Conservation (phyloP, 768 basidiomycete species). For the Mycena chlorophos region DNA sequence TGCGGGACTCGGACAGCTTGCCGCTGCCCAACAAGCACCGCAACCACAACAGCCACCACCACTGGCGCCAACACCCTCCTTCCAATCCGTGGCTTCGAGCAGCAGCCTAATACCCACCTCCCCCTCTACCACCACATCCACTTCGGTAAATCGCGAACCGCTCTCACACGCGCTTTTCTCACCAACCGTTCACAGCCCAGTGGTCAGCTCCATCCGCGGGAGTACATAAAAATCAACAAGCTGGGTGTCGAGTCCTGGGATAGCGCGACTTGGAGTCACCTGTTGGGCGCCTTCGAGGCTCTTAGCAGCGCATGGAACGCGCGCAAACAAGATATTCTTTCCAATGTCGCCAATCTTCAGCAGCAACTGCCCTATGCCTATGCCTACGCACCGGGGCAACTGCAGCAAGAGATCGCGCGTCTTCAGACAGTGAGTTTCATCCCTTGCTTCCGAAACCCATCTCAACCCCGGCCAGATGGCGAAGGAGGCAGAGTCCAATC, state of each 20-base stretch:
- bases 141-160: constrained; percentile 27
- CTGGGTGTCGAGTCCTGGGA: constrained; percentile 73
- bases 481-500: constrained; percentile 55
- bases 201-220: constrained; percentile 62
- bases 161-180: background rate
- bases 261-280: constrained; percentile 68
- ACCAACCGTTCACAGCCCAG: constrained; percentile 11
- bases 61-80: constrained; percentile 24
- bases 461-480: constrained; percentile 39
- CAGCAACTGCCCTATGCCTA: constrained; percentile 47
- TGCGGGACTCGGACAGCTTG: constrained; percentile 41
- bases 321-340: constrained; percentile 57
- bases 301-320: constrained; percentile 67
- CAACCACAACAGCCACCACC: constrained; percentile 21
- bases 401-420: constrained; percentile 56
- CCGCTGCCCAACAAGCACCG: constrained; percentile 21
- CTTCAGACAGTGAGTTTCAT: constrained; percentile 55
- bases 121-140: constrained; percentile 23
- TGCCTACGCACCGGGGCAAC: constrained; percentile 43
- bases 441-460: constrained; percentile 6
- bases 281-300: constrained; percentile 58
- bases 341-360: constrained; percentile 44
- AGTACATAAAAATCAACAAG: constrained; percentile 67
- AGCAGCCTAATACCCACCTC: constrained; percentile 12
- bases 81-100: no score